Base-by-base conservation (phyloP, 257 asterid species). In the Penstemon davidsonii region DNA sequence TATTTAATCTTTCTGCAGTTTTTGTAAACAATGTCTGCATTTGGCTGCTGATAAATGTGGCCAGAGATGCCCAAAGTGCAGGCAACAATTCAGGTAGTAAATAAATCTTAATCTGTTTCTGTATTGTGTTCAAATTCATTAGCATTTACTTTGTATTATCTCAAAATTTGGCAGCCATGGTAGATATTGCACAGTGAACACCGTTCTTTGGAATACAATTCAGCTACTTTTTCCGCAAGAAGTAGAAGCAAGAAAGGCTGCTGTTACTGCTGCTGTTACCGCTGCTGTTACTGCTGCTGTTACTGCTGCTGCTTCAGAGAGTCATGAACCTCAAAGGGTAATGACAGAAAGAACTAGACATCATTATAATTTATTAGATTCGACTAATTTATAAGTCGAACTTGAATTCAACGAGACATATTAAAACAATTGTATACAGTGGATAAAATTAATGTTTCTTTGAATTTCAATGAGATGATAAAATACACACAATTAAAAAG, bases 1-100 rank as follows among this genome's bases (percentile, higher is more conserved):
- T 15, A 15, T 15, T 15, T 15, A 15, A 15, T 15, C 18, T 15
- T 8, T 37, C 54, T n/a, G 56, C 72, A 90, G 99, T 76, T 94
- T 94, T 67, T 94, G 99, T 71, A 88, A 84, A 47, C 83, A 81
- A 69, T 91, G 99, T 63, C 75, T 94, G 83, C 81, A 85, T 46
- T 88, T 93, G 8, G 96, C 97, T 5, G 97, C 96, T 60, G 97
- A 94, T 51, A 94, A 80, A 73, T 94, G 99, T 60, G 99, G 99
- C 64, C 88, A 87, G 88, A 81, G 70, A 80, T 94, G 99, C 74
- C 99, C 99, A 11, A 94, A 94, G 69, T 94, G 99, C 84, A 85
- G 99, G 85, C 92, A 94, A 71, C 89, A 83, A 67, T 84, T 91
- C 61, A 88, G 99, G 97, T 89, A 75, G 18, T 15, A 15, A 15